Base-by-base conservation (phyloP, 768 basidiomycete genomes). In the Psilocybe azurescens region DNA sequence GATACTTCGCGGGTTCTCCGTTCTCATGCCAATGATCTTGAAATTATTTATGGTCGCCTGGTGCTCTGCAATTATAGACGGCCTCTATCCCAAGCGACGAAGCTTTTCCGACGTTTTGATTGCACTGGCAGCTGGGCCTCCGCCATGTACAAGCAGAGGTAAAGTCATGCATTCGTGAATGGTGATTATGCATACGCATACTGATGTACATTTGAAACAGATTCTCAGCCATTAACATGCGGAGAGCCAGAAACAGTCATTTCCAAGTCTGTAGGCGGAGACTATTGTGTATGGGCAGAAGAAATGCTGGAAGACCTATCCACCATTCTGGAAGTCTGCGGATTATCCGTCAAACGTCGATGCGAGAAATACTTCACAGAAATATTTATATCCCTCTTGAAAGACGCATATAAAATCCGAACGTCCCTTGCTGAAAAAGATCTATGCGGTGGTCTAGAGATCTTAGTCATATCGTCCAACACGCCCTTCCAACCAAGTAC, bases 341-440 rank as follows among this genome's bases (percentile, higher is more conserved):
- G 53, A 5, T 32, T 64, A 18, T 48, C 49, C 33, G 36, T 66
- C 30, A 47, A n/a, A 20, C 28, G 36, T 10, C 28, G 28, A 29
- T 24, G 20, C 13, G 14, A 46, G 29, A 28, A 59, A 38, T 8
- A 38, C 8, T 24, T 47, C 44, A 24, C 20, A 14, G 51, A 53
- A 7, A 51, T 56, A 39, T 30, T 70, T 28, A 32, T 56, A 9
- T 28, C 62, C n/a, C 41, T 68, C 32, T 38, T 64, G n/a, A 67
- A 65, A 14, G 18, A 56, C 5, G 62, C 69, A 7, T 69, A 69
- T 38, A 52, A 65, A 9, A 18, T 70, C 32, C 62, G 69, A 24
- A 58, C 59, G 6, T 66, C 66, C 13, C 63, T 70, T 20, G 69
- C 69, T 10, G 69, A 71, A 44, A 61, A 61, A 13, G 70, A 71